phyloP scores from a whole-genome alignment of 2,329 filamentous ascomycete species.

The Purpureocillium takamizusanense region DNA sequence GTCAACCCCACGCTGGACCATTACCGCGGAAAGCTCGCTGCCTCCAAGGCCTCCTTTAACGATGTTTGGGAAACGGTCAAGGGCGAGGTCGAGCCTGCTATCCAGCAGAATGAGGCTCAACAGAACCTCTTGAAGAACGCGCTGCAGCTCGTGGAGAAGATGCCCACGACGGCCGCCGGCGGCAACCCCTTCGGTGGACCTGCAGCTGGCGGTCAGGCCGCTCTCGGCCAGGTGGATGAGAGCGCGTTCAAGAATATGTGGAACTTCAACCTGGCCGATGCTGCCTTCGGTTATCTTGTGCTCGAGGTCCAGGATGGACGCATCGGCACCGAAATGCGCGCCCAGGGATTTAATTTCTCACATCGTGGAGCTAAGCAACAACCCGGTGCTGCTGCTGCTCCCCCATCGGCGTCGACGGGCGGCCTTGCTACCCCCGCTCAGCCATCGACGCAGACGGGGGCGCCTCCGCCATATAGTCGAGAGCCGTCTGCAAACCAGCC shows the following conservation, averaged over 20 bases:
- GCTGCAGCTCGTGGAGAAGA: slow-evolving; percentile 90
- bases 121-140: slow-evolving; percentile 88
- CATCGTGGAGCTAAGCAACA: slow-evolving; percentile 82
- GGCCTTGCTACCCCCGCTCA: slow-evolving; percentile 25
- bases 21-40: slow-evolving; percentile 95
- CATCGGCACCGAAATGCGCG: slow-evolving; percentile 97
- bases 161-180: slow-evolving; percentile 89
- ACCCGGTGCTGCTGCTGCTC: slow-evolving; percentile 27
- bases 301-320: slow-evolving; percentile 91
- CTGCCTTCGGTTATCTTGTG: slow-evolving; percentile 92
- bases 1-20: slow-evolving; percentile 97
- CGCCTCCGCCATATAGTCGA: slow-evolving; percentile 21
- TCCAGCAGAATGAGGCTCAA: slow-evolving; percentile 87
- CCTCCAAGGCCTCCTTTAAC: slow-evolving; percentile 96
- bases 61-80: slow-evolving; percentile 99
- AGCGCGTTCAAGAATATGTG: slow-evolving; percentile 99
- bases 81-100: slow-evolving; percentile 87
- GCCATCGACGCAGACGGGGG: slow-evolving; percentile 24
- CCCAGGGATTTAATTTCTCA: slow-evolving; percentile 98
- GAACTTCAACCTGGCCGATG: slow-evolving; percentile 98
- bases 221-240: slow-evolving; percentile 87
- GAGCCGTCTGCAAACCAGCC: slow-evolving; percentile 29
- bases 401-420: slow-evolving; percentile 17
- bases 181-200: slow-evolving; percentile 95
- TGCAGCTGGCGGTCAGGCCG: slow-evolving; percentile 59